A percentile compares a stretch with the other conserved stretches of the same genome.
Conservation (phyloP, 768 basidiomycete genomes). For the Neoboletus magnificus region DNA sequence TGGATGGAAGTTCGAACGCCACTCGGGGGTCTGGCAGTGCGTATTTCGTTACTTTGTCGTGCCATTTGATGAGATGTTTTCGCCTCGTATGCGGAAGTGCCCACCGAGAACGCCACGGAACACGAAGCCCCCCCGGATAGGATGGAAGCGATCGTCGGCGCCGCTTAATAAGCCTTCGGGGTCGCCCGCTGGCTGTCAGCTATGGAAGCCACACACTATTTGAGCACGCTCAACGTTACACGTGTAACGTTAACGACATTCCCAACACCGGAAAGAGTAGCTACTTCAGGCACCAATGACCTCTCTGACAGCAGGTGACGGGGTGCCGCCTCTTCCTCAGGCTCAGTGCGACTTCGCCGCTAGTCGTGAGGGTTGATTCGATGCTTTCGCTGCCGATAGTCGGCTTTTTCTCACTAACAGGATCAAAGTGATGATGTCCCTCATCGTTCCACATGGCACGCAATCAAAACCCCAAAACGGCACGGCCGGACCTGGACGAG, state of each 20-base stretch:
- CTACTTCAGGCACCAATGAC: background rate
- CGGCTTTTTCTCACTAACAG: conserved; percentile 4
- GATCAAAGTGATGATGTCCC: conserved; percentile 5
- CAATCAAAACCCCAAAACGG: conserved; percentile 7
- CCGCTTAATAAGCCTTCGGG: conserved; percentile 10
- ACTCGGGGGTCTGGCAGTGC: background rate
- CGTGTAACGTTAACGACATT: conserved; percentile 25
- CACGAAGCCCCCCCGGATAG: background rate
- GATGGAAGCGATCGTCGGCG: conserved; percentile 5
- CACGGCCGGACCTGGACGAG: background rate
- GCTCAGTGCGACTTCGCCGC: background rate
- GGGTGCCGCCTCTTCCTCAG: background rate
- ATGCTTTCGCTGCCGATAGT: background rate
- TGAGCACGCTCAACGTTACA: conserved; percentile 24
- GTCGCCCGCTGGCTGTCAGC: background rate
- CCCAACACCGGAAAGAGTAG: background rate
- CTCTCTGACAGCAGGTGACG: background rate
- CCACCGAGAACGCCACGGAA: background rate
- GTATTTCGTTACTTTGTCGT: background rate
- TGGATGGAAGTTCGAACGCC: conserved; percentile 3
- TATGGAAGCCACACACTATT: background rate
- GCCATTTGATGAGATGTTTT: background rate
- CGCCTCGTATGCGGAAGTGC: background rate
- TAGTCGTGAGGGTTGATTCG: background rate
- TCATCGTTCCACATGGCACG: conserved; percentile 6